These are phyloP conservation scores for Globisporangium middletonii DNA, from an alignment of 352 stramenopile genomes.

Conservation along the genomic window DNA sequence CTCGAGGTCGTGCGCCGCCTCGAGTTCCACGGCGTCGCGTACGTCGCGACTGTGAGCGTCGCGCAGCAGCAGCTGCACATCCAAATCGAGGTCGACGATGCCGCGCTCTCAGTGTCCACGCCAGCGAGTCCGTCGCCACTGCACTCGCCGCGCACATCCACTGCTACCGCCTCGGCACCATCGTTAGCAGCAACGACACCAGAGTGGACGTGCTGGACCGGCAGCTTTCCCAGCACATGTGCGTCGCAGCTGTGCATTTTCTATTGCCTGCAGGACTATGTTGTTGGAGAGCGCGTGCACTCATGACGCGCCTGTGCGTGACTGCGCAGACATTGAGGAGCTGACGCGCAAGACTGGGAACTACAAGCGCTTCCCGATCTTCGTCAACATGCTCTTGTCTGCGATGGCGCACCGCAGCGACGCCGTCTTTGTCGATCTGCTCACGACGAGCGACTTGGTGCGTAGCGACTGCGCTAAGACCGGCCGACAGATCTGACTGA, in stretches of 20 bases:
- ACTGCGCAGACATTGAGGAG: constrained; percentile 74
- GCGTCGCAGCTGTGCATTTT: background rate
- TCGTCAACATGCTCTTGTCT: constrained; percentile 90
- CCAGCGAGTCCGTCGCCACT: background rate
- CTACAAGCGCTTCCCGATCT: constrained; percentile 89
- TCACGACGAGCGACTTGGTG: constrained; percentile 86
- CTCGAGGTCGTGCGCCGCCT: constrained; percentile 57
- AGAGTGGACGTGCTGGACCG: constrained; percentile 44
- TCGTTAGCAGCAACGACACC: background rate
- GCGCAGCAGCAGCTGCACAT: constrained; percentile 51
- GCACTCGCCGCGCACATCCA: background rate
- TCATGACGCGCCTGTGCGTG: background rate
- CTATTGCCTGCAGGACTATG: too few species aligned
- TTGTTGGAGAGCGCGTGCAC: background rate
- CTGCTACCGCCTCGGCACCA: background rate
- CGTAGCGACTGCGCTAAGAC: background rate
- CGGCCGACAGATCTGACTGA: background rate
- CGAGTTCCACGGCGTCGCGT: constrained; percentile 67
- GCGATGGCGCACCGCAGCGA: constrained; percentile 72
- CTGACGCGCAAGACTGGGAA: constrained; percentile 92
- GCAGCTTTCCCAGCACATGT: constrained; percentile 50
- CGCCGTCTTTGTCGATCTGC: constrained; percentile 87
- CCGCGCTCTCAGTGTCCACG: background rate
- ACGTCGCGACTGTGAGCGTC: constrained; percentile 67
- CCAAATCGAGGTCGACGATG: constrained; percentile 62